Conservation (phyloP, 2,329 filamentous ascomycete species). For the Aphanoascus verrucosus region DNA sequence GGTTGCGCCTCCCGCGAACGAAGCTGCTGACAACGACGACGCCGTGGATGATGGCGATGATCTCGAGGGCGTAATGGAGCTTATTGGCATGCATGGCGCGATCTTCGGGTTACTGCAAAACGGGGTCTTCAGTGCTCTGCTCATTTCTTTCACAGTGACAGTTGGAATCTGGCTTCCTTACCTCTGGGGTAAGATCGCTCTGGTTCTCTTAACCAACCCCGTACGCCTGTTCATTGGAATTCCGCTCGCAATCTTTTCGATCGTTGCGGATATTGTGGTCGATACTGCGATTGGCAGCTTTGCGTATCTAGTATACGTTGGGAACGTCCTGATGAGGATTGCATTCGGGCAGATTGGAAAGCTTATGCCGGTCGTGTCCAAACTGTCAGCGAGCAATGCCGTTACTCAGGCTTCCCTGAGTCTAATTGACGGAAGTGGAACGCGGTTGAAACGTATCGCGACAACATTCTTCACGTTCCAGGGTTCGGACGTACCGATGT, state of each 20-base stretch:
- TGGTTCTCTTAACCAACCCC: slow-evolving; percentile 71
- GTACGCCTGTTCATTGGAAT: slow-evolving; percentile 54
- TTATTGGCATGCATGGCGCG: slow-evolving; percentile 92
- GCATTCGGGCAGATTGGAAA: slow-evolving; percentile 27
- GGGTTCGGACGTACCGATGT: slow-evolving; percentile 58
- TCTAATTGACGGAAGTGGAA: slow-evolving; percentile 33
- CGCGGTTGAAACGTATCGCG: slow-evolving; percentile 30
- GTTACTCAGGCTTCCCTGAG: slow-evolving; percentile 34
- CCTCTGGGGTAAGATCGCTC: slow-evolving; percentile 72
- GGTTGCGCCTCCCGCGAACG: slow-evolving; percentile 41
- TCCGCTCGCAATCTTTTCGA: slow-evolving; percentile 61
- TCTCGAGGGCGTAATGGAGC: slow-evolving; percentile 87
- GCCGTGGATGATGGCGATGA: slow-evolving; percentile 69
- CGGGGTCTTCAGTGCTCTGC: slow-evolving; percentile 80
- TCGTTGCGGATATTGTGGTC: slow-evolving; percentile 65
- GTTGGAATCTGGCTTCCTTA: slow-evolving; percentile 85
- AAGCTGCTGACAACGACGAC: slow-evolving; percentile 58
- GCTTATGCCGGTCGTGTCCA: slow-evolving; percentile 27
- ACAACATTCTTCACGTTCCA: slow-evolving; percentile 34
- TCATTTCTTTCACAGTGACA: slow-evolving; percentile 78
- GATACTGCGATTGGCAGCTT: slow-evolving; percentile 59
- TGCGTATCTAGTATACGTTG: slow-evolving; percentile 41
- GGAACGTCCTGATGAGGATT: slow-evolving; percentile 26
- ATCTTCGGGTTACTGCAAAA: slow-evolving; percentile 86
- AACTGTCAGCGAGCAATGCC: slow-evolving; percentile 28